phyloP scores from a whole-genome alignment of 192 early-diverging fungal species.

The Kickxella alabastrina region DNA sequence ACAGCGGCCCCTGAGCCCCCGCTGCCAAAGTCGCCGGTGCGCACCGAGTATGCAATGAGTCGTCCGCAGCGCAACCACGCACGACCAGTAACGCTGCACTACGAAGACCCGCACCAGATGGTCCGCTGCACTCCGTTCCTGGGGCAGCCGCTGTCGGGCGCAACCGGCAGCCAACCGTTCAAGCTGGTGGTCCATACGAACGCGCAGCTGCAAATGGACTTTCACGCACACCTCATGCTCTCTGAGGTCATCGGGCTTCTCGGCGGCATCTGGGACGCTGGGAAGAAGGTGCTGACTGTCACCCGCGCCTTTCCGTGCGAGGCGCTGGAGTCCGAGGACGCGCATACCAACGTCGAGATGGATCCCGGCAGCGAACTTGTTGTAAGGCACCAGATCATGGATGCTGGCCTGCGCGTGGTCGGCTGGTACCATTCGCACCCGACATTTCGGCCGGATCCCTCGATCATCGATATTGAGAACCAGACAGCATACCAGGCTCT shows the following conservation, averaged over 20 bases:
- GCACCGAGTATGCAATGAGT: conserved; percentile 50
- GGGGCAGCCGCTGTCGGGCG: conserved; percentile 61
- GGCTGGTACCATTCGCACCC: conserved; percentile 98
- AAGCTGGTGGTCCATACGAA: conserved; percentile 66
- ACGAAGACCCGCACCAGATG: conserved; percentile 71
- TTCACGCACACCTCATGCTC: conserved; percentile 87
- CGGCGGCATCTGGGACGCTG: conserved; percentile 69
- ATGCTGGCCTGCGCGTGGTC: conserved; percentile 70
- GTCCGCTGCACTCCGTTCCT: conserved; percentile 76
- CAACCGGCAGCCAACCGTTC: conserved; percentile 76
- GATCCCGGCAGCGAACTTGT: conserved; percentile 76
- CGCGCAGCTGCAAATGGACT: conserved; percentile 82
- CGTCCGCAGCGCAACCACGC: conserved; percentile 46
- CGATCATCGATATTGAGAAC: conserved; percentile 84
- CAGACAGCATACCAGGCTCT: conserved; percentile 81
- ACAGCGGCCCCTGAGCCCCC: no score
- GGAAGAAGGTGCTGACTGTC: conserved; percentile 55
- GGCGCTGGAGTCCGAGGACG: conserved; percentile 66
- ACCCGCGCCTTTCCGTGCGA: conserved; percentile 71
- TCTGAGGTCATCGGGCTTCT: conserved; percentile 88
- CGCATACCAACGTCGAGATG: conserved; percentile 84
- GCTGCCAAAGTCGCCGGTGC: conserved; percentile 18
- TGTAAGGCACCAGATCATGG: conserved; percentile 68
- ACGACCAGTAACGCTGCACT: conserved; percentile 23
- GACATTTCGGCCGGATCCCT: conserved; percentile 82